These are phyloP conservation scores for Nemania bipapillata DNA, from an alignment of 2,329 filamentous ascomycete species.

Conservation along the genomic window DNA sequence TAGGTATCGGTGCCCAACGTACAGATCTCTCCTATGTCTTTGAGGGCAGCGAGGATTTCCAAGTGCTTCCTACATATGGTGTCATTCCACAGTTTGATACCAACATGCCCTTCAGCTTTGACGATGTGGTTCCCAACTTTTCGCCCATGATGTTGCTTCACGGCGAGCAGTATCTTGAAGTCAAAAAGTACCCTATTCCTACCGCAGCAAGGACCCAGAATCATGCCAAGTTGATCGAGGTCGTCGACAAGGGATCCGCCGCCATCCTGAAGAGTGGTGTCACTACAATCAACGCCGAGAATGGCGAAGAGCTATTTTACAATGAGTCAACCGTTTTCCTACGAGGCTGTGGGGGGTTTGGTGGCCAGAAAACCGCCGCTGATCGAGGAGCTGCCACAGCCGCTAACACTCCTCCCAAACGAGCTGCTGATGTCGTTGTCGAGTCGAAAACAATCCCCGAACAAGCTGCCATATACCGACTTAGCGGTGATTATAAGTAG, in stretches of 20 bases:
- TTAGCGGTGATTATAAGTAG: slow-evolving; percentile 91
- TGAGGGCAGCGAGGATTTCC: slow-evolving; percentile 91
- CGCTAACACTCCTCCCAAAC: slow-evolving; percentile 79
- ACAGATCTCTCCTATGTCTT: slow-evolving; percentile 88
- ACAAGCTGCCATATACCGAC: slow-evolving; percentile 90
- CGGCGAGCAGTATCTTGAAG: slow-evolving; percentile 97
- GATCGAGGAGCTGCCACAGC: slow-evolving; percentile 85
- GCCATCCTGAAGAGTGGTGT: slow-evolving; percentile 83
- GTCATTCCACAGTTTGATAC: slow-evolving; percentile 95
- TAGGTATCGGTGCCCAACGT: slow-evolving; percentile 91
- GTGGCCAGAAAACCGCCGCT: slow-evolving; percentile 78
- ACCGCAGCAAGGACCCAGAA: slow-evolving; percentile 81
- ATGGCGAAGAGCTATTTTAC: slow-evolving; percentile 92
- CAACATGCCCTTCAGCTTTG: slow-evolving; percentile 79
- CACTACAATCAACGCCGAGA: slow-evolving; percentile 84
- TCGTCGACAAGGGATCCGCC: slow-evolving; percentile 93
- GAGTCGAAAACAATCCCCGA: slow-evolving; percentile 89
- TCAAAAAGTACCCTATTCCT: slow-evolving; percentile 90
- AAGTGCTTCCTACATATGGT: slow-evolving; percentile 92
- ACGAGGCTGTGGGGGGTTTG: slow-evolving; percentile 89
- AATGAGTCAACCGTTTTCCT: slow-evolving; percentile 96
- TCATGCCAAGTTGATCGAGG: slow-evolving; percentile 85
- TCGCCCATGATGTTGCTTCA: slow-evolving; percentile 98
- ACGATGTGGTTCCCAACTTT: slow-evolving; percentile 92
- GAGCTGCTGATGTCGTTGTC: slow-evolving; percentile 81